These are phyloP conservation scores for Fusarium musae DNA, from an alignment of 2,329 filamentous ascomycete genomes.

Conservation along the genomic window DNA sequence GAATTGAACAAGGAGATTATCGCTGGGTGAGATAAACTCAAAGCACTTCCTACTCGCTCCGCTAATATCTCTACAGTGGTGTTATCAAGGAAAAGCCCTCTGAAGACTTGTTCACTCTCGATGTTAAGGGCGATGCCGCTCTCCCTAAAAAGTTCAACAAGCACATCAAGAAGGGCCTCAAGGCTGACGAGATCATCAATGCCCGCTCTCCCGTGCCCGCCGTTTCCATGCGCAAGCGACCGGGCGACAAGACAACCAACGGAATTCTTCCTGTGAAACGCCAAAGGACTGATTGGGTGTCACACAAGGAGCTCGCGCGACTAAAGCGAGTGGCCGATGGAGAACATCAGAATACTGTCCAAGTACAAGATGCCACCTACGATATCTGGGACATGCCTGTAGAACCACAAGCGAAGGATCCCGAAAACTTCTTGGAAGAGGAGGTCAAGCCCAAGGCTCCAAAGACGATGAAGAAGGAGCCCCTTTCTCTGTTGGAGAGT, in stretches of 20 bases:
- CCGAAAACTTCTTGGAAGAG: constrained; percentile 71
- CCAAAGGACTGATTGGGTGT: constrained; percentile 81
- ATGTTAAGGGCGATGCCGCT: constrained; percentile 75
- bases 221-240: constrained; percentile 81
- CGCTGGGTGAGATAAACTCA: constrained; percentile 71
- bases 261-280: constrained; percentile 80
- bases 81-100: constrained; percentile 85
- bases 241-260: constrained; percentile 75
- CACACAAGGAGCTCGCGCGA: constrained; percentile 83
- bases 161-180: constrained; percentile 80
- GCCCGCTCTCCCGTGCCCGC: constrained; percentile 84
- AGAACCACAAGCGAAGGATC: constrained; percentile 52
- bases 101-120: constrained; percentile 85
- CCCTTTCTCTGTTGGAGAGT: constrained; percentile 83
- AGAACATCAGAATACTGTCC: constrained; percentile 65
- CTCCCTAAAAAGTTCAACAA: constrained; percentile 72
- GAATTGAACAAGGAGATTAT: constrained; percentile 90
- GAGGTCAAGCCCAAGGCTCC: constrained; percentile 76
- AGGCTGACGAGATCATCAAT: constrained; percentile 90
- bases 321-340: constrained; percentile 84
- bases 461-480: constrained; percentile 77
- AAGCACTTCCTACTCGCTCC: not conserved
- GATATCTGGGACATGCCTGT: constrained; percentile 78
- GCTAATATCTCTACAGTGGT: constrained; percentile 67
- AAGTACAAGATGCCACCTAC: constrained; percentile 71